phyloP scores from a whole-genome alignment of 2,329 filamentous ascomycete genomes.

The Colletotrichum destructivum region DNA sequence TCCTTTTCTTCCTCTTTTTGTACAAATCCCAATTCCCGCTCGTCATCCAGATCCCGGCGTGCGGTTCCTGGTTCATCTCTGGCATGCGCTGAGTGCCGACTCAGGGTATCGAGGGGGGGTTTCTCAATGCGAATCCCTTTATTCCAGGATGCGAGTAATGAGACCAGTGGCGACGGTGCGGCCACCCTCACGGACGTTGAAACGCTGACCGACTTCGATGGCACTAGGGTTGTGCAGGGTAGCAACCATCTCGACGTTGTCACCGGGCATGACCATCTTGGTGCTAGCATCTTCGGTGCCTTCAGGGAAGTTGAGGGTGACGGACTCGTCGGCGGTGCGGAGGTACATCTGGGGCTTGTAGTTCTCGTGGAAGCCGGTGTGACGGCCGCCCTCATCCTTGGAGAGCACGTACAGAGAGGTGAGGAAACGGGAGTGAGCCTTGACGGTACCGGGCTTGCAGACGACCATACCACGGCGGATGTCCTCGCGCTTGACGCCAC shows the following conservation, averaged over 20 bases:
- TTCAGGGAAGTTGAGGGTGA: conserved; percentile 88
- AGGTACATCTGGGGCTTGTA: conserved; percentile 98
- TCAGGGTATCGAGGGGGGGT: conserved; percentile 25
- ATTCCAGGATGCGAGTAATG: conserved; percentile 80
- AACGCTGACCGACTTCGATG: conserved; percentile 91
- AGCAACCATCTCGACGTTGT: conserved; percentile 98
- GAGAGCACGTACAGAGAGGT: conserved; percentile 96
- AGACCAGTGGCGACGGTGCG: conserved; percentile 89
- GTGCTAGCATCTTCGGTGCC: conserved; percentile 78
- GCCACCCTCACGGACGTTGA: conserved; percentile 98
- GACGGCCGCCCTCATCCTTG: conserved; percentile 98
- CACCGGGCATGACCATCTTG: conserved; percentile 96
- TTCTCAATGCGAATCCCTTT: conserved; percentile 50
- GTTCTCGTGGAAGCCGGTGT: conserved; percentile 95
- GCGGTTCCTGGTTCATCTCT: conserved; percentile 20
- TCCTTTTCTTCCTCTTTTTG: conserved; percentile 42
- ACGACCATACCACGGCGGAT: conserved; percentile 96
- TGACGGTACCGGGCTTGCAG: conserved; percentile 84
- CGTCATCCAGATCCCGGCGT: conserved; percentile 17
- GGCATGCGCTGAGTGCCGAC: conserved; percentile 33
- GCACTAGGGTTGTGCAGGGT: conserved; percentile 88
- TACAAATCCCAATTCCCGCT: conserved; percentile 33
- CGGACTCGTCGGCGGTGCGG: conserved; percentile 88
- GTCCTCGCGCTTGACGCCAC: conserved; percentile 96
- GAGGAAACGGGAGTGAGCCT: conserved; percentile 92